Conservation (phyloP, 768 basidiomycete species). For the Mycena olivaceomarginata region DNA sequence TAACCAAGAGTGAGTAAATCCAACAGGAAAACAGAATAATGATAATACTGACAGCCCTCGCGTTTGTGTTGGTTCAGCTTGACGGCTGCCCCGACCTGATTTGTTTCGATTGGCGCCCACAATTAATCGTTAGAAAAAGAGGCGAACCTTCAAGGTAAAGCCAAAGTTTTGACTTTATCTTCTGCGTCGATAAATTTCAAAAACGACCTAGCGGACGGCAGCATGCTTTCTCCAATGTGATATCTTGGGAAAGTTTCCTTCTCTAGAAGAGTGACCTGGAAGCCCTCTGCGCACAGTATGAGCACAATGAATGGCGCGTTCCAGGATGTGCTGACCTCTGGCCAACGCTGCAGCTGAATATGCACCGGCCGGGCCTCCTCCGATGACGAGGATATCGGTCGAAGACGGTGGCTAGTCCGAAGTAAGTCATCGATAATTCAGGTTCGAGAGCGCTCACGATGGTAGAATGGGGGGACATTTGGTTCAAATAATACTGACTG, state of each 20-base stretch:
- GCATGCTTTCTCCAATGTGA: not conserved
- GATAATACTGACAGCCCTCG: conserved; percentile 74
- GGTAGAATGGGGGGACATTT: no score
- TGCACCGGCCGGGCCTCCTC: no score
- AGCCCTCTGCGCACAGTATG: not conserved
- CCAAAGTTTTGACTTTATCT: conserved; percentile 40
- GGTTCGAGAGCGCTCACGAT: no score
- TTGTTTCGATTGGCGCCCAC: no score
- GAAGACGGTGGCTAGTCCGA: no score
- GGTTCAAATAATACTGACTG: no score
- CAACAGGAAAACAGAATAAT: conserved; percentile 64
- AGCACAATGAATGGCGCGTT: not conserved
- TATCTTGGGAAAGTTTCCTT: not conserved
- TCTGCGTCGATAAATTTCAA: not conserved
- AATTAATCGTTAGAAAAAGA: no score
- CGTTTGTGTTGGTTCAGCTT: conserved; percentile 59
- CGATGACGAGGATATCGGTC: no score
- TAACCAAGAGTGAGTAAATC: not conserved
- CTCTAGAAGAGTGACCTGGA: not conserved
- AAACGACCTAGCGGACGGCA: not conserved
- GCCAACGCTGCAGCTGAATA: not conserved
- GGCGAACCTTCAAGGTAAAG: conserved; percentile 56
- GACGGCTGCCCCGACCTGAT: conserved; percentile 45
- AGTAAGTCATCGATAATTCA: no score
- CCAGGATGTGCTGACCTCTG: not conserved